Evolutionary conservation across 2,329 filamentous ascomycete genomes (phyloP).

Genomic region (Ophiostoma sp.): DNA sequence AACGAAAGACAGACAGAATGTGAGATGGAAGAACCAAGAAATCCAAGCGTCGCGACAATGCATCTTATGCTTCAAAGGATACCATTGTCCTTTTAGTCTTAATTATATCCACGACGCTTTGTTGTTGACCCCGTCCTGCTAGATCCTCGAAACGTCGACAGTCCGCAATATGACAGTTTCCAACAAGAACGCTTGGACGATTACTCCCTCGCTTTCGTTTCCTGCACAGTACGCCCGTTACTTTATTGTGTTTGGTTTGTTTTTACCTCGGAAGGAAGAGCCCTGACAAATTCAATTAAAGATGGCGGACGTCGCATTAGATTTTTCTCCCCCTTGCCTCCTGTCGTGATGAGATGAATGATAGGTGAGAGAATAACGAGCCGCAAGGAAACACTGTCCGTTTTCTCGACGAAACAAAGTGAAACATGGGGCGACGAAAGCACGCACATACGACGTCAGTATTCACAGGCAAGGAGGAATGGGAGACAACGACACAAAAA

Average conservation of each 20-base stretch:
- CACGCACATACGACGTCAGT: neutral
- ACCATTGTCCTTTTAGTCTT: neutral
- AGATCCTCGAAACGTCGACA: neutral
- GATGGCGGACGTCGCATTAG: neutral
- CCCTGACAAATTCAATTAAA: neutral
- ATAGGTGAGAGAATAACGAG: neutral
- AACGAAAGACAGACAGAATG: neutral
- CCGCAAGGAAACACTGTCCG: neutral
- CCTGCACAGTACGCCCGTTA: neutral
- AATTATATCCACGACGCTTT: neutral
- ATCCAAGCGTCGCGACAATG: neutral
- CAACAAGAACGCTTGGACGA: neutral
- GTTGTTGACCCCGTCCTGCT: neutral
- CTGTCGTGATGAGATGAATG: neutral
- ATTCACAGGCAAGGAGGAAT: neutral
- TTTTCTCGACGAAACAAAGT: conserved; percentile 19
- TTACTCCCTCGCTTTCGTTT: neutral
- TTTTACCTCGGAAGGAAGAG: no score
- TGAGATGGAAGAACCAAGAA: conserved; percentile 1
- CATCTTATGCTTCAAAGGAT: neutral
- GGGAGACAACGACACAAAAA: neutral
- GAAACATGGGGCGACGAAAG: conserved; percentile 15
- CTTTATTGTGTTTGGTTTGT: neutral
- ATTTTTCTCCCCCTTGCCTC: neutral
- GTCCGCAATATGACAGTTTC: neutral